A percentile compares a stretch with the other conserved stretches of the same genome.
These are phyloP conservation scores for Hansenula anomala DNA, from an alignment of 1,139 yeast species.

Conservation along the genomic window DNA sequence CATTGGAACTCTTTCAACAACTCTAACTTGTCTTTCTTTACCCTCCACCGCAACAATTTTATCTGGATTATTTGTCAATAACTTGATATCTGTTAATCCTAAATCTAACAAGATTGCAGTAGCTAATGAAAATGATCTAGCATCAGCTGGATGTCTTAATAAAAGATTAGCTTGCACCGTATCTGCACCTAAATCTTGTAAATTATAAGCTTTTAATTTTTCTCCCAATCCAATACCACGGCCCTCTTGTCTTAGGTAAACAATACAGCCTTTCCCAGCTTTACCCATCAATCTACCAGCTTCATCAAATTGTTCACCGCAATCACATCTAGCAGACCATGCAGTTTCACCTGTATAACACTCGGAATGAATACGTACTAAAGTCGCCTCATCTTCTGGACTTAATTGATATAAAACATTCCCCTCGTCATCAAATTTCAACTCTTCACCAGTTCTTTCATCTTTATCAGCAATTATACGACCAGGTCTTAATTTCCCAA, in stretches of 20 bases:
- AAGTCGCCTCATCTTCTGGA: constrained; percentile 34
- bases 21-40: constrained; percentile 61
- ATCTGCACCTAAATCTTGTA: constrained; percentile 97
- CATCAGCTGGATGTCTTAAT: constrained; percentile 96
- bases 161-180: constrained; percentile 94
- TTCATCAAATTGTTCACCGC: constrained; percentile 98
- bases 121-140: constrained; percentile 86
- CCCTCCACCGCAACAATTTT: constrained; percentile 95
- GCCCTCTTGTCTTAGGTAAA: constrained; percentile 95
- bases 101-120: constrained; percentile 87
- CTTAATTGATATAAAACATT: constrained; percentile 41
- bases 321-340: constrained; percentile 98
- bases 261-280: constrained; percentile 88
- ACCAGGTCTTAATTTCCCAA: constrained; percentile 86
- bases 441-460: constrained; percentile 32
- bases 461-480: constrained; percentile 66
- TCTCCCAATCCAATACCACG: constrained; percentile 97
- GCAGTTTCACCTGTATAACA: constrained; percentile 99
- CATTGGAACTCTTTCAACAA: constrained; percentile 91
- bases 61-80: constrained; percentile 94
- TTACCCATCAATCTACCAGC: constrained; percentile 92
- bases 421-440: constrained; percentile 48
- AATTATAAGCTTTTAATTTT: constrained; percentile 91
- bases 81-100: constrained; percentile 65
- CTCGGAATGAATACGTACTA: constrained; percentile 90